A percentile compares a stretch with the other conserved stretches of the same genome.
These are phyloP conservation scores for Entelexis sorbosivorans DNA, from an alignment of 1,139 yeast species.

Conservation along the genomic window DNA sequence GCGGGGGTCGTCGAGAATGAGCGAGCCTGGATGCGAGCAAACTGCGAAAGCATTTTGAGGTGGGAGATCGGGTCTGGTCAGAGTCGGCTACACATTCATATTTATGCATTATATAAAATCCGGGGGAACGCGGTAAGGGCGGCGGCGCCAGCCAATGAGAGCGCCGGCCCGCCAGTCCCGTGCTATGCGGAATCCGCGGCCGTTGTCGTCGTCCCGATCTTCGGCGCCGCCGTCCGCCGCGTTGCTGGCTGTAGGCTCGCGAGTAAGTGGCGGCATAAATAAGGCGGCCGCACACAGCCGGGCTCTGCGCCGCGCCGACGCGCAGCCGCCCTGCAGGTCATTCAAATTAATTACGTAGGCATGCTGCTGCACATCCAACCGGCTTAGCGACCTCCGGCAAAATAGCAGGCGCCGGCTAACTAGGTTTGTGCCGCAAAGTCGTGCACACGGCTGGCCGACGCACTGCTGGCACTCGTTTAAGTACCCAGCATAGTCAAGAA, in stretches of 20 bases:
- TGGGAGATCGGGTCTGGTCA: background rate
- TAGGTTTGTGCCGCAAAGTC: no score
- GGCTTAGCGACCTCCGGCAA: no score
- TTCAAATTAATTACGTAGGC: no score
- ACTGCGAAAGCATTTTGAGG: slow-evolving; percentile 11
- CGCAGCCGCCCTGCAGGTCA: no score
- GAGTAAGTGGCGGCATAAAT: no score
- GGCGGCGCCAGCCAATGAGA: slow-evolving; percentile 1
- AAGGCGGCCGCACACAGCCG: no score
- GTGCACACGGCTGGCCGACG: no score
- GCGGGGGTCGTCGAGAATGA: slow-evolving; percentile 25
- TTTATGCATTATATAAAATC: slow-evolving; percentile 5
- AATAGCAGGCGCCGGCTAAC: no score
- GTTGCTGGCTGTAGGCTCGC: background rate
- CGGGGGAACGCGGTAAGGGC: slow-evolving; percentile 10
- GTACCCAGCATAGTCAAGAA: no score
- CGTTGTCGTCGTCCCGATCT: background rate
- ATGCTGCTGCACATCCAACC: no score
- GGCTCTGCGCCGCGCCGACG: no score
- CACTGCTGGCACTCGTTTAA: no score
- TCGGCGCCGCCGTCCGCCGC: background rate
- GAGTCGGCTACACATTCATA: background rate
- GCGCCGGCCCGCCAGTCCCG: background rate
- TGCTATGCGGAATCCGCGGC: background rate
- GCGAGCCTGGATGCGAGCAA: slow-evolving; percentile 20